Base-by-base conservation (phyloP, 2,329 filamentous ascomycete species). In the Chrysoporthe puriensis region DNA sequence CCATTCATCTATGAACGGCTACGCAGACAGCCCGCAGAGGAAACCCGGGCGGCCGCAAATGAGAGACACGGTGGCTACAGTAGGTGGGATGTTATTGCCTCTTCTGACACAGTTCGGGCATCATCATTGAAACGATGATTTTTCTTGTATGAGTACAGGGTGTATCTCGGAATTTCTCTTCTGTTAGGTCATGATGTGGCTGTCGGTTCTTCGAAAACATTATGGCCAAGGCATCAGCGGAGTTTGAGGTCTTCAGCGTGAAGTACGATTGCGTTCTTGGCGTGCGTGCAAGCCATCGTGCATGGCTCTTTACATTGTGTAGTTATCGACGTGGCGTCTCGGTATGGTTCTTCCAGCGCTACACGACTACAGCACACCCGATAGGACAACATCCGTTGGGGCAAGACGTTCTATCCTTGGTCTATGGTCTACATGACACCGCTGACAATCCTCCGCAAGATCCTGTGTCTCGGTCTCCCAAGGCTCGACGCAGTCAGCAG, bases 41-140 rank as follows among this genome's bases (percentile, higher is more conserved):
- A 85, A 85, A 75, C 78, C 85, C 66, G 79, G 79, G 62, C 85
- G 86, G 44, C 86, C 86, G 18, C 85, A 88, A 74, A 84, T 91
- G 83, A 83, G 89, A 62, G 89, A 93, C 74, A 92, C 90, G 0
- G 74, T 93, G 64, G 88, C 88, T 14, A 91, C 91, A 3, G 86
- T 94, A 16, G 84, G 84, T 36, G 92, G 92, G 70, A 95, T 96
- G 91, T 77, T 95, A 64, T 77, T 96, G 64, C 92, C 92, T 16
- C 83, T 95, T 52, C 79, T 94, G 54, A 93, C 91, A 26, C 91
- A 94, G 73, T 87, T 94, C 71, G 92, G 92, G 2, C 91, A 94
- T 76, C 89, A 91, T 74, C 90, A 93, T 75, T 86, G 72, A 71
- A 67, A 48, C 32, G 46, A 34, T 21, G 59, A 42, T 21, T 56